Evolutionary conservation across 2,329 filamentous ascomycete genomes (phyloP), one percentile per base, ranked within the genome.

Genomic region (Botryotinia narcissicola): DNA sequence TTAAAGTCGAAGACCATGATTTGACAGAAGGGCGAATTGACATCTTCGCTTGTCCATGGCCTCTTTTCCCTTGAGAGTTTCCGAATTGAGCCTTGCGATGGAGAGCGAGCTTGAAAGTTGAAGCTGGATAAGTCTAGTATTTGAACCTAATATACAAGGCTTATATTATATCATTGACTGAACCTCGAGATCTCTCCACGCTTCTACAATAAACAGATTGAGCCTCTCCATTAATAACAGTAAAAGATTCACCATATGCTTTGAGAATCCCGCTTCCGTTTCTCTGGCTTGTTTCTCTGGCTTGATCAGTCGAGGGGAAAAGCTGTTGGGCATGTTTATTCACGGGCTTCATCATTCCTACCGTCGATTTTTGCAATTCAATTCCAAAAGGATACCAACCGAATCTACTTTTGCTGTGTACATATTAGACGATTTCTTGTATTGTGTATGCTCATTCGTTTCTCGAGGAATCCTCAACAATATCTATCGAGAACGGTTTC

Each of bases 1-100:
- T 91, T 81, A 95, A 82, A 71, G 92, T 94, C 81, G 90, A 89
- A 81, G 90, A 88, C 91, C 92, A 93, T 81, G 87, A 90, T 83
- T 88, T 90, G 63, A 75, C 72, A 68, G 79, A 75, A 73, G 37
- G 66, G 66, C 78, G 78, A 62, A 78, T 72, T 75, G 78, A 76
- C 80, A 81, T 80, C 66, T 70, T 80, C 77, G 75, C 73, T 62
- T 42, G 66, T 75, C 75, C 78, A 75, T 74, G 63, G 63, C 46
- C 70, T 66, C 25, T 42, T 64, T 46, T 69, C 9, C 35, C 37
- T 37, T 8, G 20, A 57, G 46, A 57, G n/a, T 9, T 57, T 68
- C 9, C 57, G 48, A 22, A 68, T 68, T 68, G 48, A 18, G 48
- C 66, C n/a, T 20, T n/a, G 48, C 51, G 7, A 57, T 57, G 51